These are phyloP conservation scores for Macrolepiota dolichaula DNA, from an alignment of 768 basidiomycete species.

Conservation along the genomic window DNA sequence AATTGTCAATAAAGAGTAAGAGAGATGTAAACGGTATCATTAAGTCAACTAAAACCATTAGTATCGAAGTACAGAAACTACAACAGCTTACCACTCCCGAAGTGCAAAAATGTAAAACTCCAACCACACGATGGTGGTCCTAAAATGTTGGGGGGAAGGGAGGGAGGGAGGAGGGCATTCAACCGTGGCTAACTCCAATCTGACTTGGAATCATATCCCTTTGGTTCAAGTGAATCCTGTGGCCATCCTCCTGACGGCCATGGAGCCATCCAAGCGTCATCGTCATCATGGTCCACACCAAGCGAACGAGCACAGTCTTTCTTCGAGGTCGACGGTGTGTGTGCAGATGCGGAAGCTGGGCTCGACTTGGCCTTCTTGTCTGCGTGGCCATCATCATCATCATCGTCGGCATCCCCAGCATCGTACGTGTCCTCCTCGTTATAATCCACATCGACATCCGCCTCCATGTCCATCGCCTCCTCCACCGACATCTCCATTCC, in stretches of 20 bases:
- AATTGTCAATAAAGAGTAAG: constrained; percentile 1
- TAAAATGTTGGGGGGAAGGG: neutral
- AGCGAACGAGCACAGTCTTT: neutral
- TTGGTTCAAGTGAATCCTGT: neutral
- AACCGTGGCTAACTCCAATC: neutral
- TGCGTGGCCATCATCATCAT: neutral
- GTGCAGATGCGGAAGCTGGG: neutral
- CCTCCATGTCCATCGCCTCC: constrained; percentile 33
- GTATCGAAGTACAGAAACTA: constrained; percentile 4
- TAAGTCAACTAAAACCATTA: constrained; percentile 1
- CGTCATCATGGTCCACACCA: neutral
- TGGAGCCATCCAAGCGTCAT: neutral
- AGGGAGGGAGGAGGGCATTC: neutral
- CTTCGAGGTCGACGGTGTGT: neutral
- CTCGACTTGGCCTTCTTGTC: neutral
- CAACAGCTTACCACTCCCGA: neutral
- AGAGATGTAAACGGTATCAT: constrained; percentile 4
- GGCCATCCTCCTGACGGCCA: neutral
- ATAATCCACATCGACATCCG: constrained; percentile 21
- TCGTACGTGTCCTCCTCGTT: constrained; percentile 19
- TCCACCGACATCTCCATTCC: constrained; percentile 27
- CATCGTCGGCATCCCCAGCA: constrained; percentile 1
- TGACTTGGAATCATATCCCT: neutral
- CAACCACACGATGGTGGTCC: neutral
- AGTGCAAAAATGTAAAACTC: neutral